Evolutionary conservation across 768 basidiomycete species (phyloP).

Genomic region (Russula brevipes): DNA sequence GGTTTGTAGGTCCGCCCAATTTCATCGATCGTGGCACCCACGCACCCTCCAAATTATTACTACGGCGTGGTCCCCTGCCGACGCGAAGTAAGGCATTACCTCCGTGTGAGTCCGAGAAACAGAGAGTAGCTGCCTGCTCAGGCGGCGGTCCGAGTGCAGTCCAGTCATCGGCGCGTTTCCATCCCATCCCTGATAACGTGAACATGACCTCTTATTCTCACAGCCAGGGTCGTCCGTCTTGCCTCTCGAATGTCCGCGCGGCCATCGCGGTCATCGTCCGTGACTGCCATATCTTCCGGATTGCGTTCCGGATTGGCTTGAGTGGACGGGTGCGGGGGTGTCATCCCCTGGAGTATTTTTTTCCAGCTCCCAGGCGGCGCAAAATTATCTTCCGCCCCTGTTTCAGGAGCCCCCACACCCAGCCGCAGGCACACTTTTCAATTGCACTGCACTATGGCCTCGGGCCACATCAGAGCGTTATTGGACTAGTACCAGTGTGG

Average conservation of each 20-base stretch:
- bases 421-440: background rate
- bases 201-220: background rate
- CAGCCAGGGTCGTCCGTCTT: background rate
- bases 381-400: background rate
- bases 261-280: background rate
- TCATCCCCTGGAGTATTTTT: too few species aligned
- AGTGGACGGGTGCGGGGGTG: too few species aligned
- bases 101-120: constrained; percentile 5
- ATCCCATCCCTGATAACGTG: background rate
- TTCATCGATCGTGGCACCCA: background rate
- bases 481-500: background rate
- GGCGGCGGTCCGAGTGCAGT: constrained; percentile 11
- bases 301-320: background rate
- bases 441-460: background rate
- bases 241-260: background rate
- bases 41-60: background rate
- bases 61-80: background rate
- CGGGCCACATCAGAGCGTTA: background rate
- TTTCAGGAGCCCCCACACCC: background rate
- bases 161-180: constrained; percentile 1
- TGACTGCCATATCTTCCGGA: background rate
- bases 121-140: background rate
- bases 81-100: background rate
- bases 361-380: too few species aligned
- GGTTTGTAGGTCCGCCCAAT: background rate